Conservation (phyloP, 2,329 filamentous ascomycete species). For the Dendrostoma leiphaemia region DNA sequence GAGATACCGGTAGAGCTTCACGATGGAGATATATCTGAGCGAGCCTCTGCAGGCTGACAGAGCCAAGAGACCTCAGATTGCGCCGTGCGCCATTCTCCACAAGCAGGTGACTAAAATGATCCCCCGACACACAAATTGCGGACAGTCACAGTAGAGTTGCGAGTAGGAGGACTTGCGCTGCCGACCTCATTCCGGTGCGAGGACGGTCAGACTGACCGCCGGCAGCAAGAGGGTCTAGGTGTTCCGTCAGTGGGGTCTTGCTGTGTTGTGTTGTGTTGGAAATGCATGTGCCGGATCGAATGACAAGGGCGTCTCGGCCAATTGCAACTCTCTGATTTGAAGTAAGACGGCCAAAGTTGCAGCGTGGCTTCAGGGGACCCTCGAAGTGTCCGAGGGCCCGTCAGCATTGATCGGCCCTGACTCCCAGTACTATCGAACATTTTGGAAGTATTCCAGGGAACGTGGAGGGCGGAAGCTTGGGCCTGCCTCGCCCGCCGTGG, state of each 20-base stretch:
- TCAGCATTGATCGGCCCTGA: no score
- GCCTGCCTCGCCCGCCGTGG: no score
- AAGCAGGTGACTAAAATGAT: no score
- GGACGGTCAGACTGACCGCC: neutral
- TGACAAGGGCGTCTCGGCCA: constrained; percentile 3
- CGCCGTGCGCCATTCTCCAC: no score
- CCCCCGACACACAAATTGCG: no score
- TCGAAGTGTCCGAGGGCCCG: neutral
- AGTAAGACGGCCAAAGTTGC: constrained; percentile 1
- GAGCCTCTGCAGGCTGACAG: neutral
- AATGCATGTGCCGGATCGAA: constrained; percentile 8
- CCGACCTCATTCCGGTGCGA: no score
- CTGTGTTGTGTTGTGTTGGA: neutral
- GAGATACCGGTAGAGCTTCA: neutral
- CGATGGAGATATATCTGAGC: neutral
- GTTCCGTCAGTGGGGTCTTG: neutral
- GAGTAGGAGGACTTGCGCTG: no score
- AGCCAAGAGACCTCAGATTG: neutral
- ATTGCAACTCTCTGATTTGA: constrained; percentile 15
- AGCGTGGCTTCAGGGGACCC: constrained; percentile 5
- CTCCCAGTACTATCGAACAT: no score
- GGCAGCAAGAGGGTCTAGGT: constrained; percentile 4
- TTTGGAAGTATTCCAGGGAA: no score
- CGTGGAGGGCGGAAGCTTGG: no score
- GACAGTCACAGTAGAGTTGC: no score